A percentile compares a stretch with the other conserved stretches of the same genome.
Conservation (phyloP, 768 basidiomycete genomes). For the Cystofilobasidium ferigula region DNA sequence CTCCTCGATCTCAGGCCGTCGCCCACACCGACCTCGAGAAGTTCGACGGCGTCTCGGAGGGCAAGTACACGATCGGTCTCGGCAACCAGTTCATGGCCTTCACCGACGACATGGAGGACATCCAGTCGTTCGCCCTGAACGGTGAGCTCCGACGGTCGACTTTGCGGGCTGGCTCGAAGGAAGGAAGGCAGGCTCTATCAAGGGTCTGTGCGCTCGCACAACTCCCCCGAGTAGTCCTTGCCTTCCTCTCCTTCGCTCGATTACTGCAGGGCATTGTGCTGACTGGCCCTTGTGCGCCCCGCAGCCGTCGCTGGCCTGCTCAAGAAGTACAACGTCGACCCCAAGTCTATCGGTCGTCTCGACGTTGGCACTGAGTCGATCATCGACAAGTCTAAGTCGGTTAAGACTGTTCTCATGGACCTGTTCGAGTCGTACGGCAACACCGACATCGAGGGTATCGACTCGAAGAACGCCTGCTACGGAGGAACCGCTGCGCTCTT, state of each 20-base stretch:
- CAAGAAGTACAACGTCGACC: conserved; percentile 89
- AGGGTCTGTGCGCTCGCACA: too few species aligned
- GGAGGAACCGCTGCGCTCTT: conserved; percentile 97
- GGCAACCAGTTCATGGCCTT: conserved; percentile 98
- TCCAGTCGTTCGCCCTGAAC: conserved; percentile 93
- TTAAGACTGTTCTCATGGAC: conserved; percentile 97
- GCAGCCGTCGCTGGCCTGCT: conserved; percentile 78
- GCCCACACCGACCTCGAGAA: conserved; percentile 88
- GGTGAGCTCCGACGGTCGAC: conserved; percentile 44
- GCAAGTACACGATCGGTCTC: conserved; percentile 98
- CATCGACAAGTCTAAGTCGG: conserved; percentile 98
- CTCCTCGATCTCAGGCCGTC: conserved; percentile 55
- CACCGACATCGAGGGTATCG: conserved; percentile 95
- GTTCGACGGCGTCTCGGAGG: conserved; percentile 84
- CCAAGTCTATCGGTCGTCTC: conserved; percentile 88
- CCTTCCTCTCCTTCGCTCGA: too few species aligned
- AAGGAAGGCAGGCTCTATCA: background rate
- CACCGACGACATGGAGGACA: conserved; percentile 96
- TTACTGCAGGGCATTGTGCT: background rate
- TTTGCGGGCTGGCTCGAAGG: background rate
- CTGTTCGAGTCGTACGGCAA: conserved; percentile 87
- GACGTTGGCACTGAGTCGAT: conserved; percentile 98
- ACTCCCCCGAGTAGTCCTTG: too few species aligned
- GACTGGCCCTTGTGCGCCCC: background rate
- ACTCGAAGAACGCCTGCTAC: conserved; percentile 99